These are phyloP conservation scores for Xerocomus minutiporus DNA, from an alignment of 1,284 basidiomycete genomes.

Conservation along the genomic window DNA sequence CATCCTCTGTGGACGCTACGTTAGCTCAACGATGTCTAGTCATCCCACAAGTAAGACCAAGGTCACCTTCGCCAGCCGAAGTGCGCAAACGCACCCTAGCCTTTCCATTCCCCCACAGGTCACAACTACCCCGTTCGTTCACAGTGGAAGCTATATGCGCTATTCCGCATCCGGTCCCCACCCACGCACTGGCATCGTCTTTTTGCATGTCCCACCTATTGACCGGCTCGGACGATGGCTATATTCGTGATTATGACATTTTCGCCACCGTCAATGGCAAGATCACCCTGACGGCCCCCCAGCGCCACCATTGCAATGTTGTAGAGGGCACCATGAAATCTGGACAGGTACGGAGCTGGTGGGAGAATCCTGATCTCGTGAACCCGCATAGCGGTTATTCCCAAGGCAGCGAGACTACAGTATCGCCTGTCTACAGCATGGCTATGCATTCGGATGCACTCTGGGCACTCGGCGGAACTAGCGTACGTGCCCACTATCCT, in stretches of 20 bases:
- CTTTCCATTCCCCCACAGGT: conserved; percentile 28
- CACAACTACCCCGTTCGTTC: conserved; percentile 53
- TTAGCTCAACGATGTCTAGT: conserved; percentile 18
- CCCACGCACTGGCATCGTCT: conserved; percentile 81
- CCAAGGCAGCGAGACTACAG: conserved; percentile 42
- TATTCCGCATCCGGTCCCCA: conserved; percentile 83
- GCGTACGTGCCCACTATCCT: conserved; percentile 48
- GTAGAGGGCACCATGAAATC: conserved; percentile 92
- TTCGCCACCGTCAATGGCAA: conserved; percentile 86
- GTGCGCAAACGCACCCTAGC: conserved; percentile 44
- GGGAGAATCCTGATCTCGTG: conserved; percentile 64
- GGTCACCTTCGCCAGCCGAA: conserved; percentile 61
- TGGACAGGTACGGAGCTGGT: conserved; percentile 86
- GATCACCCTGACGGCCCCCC: conserved; percentile 83
- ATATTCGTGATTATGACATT: conserved; percentile 90
- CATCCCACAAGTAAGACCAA: conserved; percentile 39
- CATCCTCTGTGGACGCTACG: background rate
- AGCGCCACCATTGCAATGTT: conserved; percentile 82
- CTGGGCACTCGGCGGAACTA: conserved; percentile 83
- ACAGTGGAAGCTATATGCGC: conserved; percentile 93
- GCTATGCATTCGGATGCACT: conserved; percentile 87
- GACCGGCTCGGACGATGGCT: conserved; percentile 91
- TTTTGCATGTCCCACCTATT: conserved; percentile 86
- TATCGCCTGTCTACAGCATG: conserved; percentile 82
- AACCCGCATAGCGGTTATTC: conserved; percentile 30